phyloP scores from a whole-genome alignment of 139 green algal genomes.

The Chlamydomonas eustigma region DNA sequence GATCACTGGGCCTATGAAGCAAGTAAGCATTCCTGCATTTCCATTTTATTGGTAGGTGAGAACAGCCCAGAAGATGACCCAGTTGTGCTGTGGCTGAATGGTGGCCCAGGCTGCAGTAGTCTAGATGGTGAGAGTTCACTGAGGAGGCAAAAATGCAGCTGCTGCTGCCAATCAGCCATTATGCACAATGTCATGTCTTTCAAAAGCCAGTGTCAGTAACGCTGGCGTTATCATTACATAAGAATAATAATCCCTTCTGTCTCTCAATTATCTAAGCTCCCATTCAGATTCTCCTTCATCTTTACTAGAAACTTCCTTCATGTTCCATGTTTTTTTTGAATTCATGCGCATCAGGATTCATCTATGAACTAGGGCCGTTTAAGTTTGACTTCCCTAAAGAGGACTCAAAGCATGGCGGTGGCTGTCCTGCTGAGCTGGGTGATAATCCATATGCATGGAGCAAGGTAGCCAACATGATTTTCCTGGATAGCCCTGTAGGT shows the following conservation, averaged over 20 bases:
- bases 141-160: not conserved
- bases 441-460: slow-evolving; percentile 10
- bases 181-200: slow-evolving; percentile 45
- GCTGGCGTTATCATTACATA: too few species aligned
- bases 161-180: slow-evolving; percentile 32
- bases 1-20: too few species aligned
- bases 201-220: too few species aligned
- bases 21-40: too few species aligned
- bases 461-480: slow-evolving; percentile 57
- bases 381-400: slow-evolving; percentile 19
- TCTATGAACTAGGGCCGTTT: slow-evolving; percentile 47
- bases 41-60: slow-evolving; percentile 12
- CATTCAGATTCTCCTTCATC: too few species aligned
- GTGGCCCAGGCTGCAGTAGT: slow-evolving; percentile 40
- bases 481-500: slow-evolving; percentile 58
- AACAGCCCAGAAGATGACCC: slow-evolving; percentile 5
- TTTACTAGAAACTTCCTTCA: too few species aligned
- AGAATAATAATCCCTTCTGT: too few species aligned
- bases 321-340: too few species aligned
- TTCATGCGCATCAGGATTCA: slow-evolving; percentile 38
- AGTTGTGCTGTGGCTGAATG: slow-evolving; percentile 46
- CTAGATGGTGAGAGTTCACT: slow-evolving; percentile 36
- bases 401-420: not conserved
- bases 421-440: not conserved
- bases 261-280: too few species aligned